Conservation (phyloP, 805 yeast species). For the Metschnikowia matae region DNA sequence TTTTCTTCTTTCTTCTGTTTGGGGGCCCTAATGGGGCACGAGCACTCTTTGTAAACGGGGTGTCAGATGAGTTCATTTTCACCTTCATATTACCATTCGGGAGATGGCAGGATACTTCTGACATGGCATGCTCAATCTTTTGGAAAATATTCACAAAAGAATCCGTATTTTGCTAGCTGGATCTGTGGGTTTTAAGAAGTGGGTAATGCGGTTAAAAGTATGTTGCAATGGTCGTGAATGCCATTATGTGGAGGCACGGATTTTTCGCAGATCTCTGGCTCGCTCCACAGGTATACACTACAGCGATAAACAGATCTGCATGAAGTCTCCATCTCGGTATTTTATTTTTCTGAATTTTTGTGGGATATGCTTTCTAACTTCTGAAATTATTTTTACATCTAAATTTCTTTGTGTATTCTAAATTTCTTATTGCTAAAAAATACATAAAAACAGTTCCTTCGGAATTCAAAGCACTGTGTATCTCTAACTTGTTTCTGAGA, state of each 20-base stretch:
- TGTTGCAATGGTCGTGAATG: not conserved
- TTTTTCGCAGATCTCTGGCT: not conserved
- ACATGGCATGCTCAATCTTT: not conserved
- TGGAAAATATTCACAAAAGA: not conserved
- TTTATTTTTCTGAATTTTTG: too few relatives aligned
- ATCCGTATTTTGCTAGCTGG: not conserved
- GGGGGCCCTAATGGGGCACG: constrained; percentile 5
- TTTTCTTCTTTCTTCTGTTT: constrained; percentile 33
- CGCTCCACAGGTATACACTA: not conserved
- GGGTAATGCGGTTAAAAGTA: not conserved
- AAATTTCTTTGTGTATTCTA: too few relatives aligned
- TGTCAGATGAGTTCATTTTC: constrained; percentile 10
- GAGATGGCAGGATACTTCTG: constrained; percentile 11
- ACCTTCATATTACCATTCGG: constrained; percentile 36
- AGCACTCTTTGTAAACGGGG: constrained; percentile 2
- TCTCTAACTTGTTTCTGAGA: too few relatives aligned
- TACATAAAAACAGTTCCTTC: too few relatives aligned
- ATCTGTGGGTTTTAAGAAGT: not conserved
- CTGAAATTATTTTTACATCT: too few relatives aligned
- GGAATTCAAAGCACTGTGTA: too few relatives aligned
- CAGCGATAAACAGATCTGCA: not conserved
- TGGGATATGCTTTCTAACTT: too few relatives aligned
- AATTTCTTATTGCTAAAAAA: not conserved
- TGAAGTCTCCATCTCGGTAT: too few relatives aligned
- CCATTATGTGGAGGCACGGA: constrained; percentile 1